Evolutionary conservation across 2,329 filamentous ascomycete species (phyloP), one percentile per base, ranked within the genome.

Genomic region (Ophiostoma himal-ulmi): DNA sequence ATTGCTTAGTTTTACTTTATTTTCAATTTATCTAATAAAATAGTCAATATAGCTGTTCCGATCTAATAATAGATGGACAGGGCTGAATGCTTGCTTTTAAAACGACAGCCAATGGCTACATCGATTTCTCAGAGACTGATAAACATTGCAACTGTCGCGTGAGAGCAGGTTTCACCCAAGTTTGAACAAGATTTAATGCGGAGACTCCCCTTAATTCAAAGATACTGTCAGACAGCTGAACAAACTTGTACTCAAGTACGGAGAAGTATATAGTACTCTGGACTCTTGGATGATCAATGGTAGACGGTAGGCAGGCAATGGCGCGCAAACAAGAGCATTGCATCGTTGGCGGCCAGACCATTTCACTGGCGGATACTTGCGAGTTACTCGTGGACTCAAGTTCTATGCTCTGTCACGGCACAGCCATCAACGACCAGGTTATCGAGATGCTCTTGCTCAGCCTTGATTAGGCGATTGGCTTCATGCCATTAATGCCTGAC

Each of bases 101-200:
- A 48, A 7, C 44, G 44, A 48, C n/a, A 20, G 1, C 3, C 44
- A 48, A 20, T 48, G 11, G 44, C 5, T 20, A 20, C 17, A 48
- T 48, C 44, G 17, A 7, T 5, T n/a, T 48, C 5, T 20, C 5
- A 48, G n/a, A 30, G 30, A 30, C 30, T 30, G 30, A 30, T 30
- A 30, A 3, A 30, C 30, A 30, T 17, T 52, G 44, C 13, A 52
- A 3, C 10, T 54, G 48, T 54, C 22, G 54, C 13, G 57, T 30
- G 4, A 30, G 26, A 62, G 57, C 57, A 62, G 26, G 57, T 62
- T 62, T 62, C 57, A 62, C 57, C 26, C 57, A 26, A 17, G 57
- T 26, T 34, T 34, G 57, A 62, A 34, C 26, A 62, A 11, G 57
- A 62, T 34, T 62, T 62, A 34, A 57, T 62, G 26, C 57, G 57